These are phyloP conservation scores for Suillus alpinus DNA, from an alignment of 768 basidiomycete genomes.

Conservation along the genomic window DNA sequence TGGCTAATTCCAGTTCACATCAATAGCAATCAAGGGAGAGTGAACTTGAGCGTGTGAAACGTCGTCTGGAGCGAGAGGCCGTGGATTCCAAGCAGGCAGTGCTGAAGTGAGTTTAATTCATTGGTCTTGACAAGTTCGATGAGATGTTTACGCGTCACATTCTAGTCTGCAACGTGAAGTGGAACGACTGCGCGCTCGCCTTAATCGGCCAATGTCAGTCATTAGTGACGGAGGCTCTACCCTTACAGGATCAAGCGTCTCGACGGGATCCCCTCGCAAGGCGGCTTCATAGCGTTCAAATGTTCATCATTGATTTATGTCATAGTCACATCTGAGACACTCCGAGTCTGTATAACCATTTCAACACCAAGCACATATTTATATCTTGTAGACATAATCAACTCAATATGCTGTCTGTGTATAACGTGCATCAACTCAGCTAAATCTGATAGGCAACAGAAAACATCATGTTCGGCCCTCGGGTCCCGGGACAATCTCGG, in stretches of 20 bases:
- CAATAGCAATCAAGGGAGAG: conserved; percentile 67
- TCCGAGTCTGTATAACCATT: neutral
- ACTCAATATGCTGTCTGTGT: neutral
- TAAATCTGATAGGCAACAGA: neutral
- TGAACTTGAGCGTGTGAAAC: conserved; percentile 66
- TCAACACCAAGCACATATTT: neutral
- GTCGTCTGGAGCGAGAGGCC: conserved; percentile 75
- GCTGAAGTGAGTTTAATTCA: conserved; percentile 48
- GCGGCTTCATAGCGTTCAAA: conserved; percentile 16
- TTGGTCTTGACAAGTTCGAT: neutral
- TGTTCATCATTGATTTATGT: conserved; percentile 2
- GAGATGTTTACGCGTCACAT: neutral
- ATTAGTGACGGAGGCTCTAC: conserved; percentile 20
- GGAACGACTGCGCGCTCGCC: conserved; percentile 63
- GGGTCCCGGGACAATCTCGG: conserved; percentile 12
- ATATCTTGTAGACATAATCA: neutral
- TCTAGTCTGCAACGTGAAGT: conserved; percentile 61
- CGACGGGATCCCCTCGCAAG: conserved; percentile 29
- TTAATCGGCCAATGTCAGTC: conserved; percentile 52
- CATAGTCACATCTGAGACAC: neutral
- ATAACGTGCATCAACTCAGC: neutral
- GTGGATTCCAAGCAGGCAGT: conserved; percentile 70
- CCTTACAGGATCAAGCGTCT: conserved; percentile 12
- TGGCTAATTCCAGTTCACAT: conserved; percentile 8
- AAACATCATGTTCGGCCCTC: neutral